phyloP scores from a whole-genome alignment of 2,329 filamentous ascomycete species.

The Colletotrichum sp. region DNA sequence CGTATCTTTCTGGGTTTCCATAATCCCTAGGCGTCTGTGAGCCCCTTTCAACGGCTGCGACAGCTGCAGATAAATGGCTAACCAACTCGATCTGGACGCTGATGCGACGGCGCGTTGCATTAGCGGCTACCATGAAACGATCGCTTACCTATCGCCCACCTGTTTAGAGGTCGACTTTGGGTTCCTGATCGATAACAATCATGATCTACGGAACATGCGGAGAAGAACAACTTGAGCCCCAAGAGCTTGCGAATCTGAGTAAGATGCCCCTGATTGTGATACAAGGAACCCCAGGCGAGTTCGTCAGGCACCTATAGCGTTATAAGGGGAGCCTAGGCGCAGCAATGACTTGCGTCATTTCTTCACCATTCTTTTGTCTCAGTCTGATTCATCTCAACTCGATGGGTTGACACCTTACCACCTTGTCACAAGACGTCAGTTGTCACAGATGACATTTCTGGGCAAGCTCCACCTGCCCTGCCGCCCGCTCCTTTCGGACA shows the following conservation, averaged over 20 bases:
- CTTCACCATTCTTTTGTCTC: neutral
- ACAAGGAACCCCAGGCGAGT: neutral
- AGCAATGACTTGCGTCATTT: neutral
- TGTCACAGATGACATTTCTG: slow-evolving; percentile 7
- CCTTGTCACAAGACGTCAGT: slow-evolving; percentile 18
- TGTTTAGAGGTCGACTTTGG: neutral
- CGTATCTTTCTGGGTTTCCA: neutral
- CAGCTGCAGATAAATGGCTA: neutral
- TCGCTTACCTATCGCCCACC: neutral
- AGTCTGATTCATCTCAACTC: slow-evolving; percentile 15
- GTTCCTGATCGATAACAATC: neutral
- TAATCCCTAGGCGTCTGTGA: neutral
- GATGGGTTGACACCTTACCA: neutral
- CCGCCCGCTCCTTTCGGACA: neutral
- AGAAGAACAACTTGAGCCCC: neutral
- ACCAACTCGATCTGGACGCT: neutral
- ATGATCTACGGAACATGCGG: neutral
- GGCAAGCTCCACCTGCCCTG: neutral
- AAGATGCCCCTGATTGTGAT: neutral
- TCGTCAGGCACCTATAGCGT: neutral
- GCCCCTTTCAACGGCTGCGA: neutral
- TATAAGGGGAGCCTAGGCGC: neutral
- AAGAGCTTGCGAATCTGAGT: neutral
- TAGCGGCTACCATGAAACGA: neutral
- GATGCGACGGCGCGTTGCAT: neutral